Conservation (phyloP, 2,329 filamentous ascomycete genomes). For the Dactylellina parvicollis region DNA sequence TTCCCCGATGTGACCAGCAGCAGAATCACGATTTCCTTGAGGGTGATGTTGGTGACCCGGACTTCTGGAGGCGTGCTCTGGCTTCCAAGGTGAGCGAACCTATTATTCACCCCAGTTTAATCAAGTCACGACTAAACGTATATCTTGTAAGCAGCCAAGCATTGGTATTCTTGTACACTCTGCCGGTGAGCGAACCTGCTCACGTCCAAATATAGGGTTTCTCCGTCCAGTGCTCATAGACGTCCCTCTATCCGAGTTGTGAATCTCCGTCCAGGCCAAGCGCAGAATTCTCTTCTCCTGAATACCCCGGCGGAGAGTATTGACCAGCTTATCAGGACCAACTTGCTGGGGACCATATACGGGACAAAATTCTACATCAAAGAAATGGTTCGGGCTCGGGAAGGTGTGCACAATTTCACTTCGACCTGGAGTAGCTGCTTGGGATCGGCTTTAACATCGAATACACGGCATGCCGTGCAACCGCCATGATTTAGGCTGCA, state of each 20-base stretch:
- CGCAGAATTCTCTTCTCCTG: constrained; percentile 14
- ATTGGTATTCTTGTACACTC: constrained; percentile 78
- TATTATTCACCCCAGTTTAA: background rate
- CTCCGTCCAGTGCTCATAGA: background rate
- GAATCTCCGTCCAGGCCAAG: constrained; percentile 18
- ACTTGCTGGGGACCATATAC: constrained; percentile 73
- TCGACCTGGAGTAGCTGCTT: too few relatives aligned
- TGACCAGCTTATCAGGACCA: constrained; percentile 72
- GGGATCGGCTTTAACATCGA: background rate
- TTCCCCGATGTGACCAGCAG: constrained; percentile 44
- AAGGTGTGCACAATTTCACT: constrained; percentile 50
- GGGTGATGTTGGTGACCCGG: constrained; percentile 55
- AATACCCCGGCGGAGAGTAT: constrained; percentile 60
- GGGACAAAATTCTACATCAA: constrained; percentile 68
- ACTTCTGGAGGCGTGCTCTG: constrained; percentile 57
- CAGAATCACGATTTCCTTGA: constrained; percentile 46
- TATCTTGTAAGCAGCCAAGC: constrained; percentile 26
- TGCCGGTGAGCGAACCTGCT: constrained; percentile 66
- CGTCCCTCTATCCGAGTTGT: background rate
- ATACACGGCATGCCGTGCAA: background rate
- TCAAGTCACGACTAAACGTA: background rate
- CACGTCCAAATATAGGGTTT: background rate
- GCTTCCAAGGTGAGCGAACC: constrained; percentile 53
- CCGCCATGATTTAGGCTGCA: constrained; percentile 66
- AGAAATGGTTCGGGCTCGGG: constrained; percentile 63